Evolutionary conservation across 495 filamentous ascomycete species (phyloP), one percentile per base, ranked within the genome.

Genomic region (Penicillium lagena): DNA sequence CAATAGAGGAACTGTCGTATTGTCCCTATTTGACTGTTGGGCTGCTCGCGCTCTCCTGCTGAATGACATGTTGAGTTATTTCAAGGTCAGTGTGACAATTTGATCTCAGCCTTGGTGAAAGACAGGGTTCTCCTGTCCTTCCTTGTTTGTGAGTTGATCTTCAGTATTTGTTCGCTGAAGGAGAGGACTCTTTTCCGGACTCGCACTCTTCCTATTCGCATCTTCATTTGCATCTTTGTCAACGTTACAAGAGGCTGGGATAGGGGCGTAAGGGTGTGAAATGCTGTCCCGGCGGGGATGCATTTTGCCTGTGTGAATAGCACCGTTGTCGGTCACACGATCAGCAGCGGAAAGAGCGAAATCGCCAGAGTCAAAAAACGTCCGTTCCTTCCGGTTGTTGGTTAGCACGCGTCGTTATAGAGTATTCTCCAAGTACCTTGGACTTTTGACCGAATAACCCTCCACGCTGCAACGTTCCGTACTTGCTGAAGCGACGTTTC

Each of bases 281-380:
- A 65, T 60, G 34, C 45, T 62, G 0, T 56, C 40, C 10, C 59
- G 59, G 12, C 45, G 13, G 7, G 62, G 62, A 54, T 60, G 59
- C 4, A 43, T 37, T 47, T 12, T 54, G 36, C 62, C 62, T 6
- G 59, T 55, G 36, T 60, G 40, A 31, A 62, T 46, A 36, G 46
- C 42, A 27, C 54, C 59, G 30, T 50, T 42, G 35, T 65, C 52
- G 27, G 54, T 62, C 28, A 43, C 50, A 7, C 38, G 34, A 31
- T 59, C 9, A 40, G 56, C 48, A 9, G 59, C 43, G n/a, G 54
- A 62, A 53, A 62, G 47, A 44, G 62, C 62, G 9, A 55, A 57
- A 39, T 65, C 59, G 33, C 62, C 59, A 7, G 59, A 65, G 54
- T 65, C 62, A 43, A 65, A 62, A 43, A 62, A 65, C 1, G 29